A percentile compares a stretch with the other conserved stretches of the same genome.
These are phyloP conservation scores for Suillus subaureus DNA, from an alignment of 768 basidiomycete species.

Conservation along the genomic window DNA sequence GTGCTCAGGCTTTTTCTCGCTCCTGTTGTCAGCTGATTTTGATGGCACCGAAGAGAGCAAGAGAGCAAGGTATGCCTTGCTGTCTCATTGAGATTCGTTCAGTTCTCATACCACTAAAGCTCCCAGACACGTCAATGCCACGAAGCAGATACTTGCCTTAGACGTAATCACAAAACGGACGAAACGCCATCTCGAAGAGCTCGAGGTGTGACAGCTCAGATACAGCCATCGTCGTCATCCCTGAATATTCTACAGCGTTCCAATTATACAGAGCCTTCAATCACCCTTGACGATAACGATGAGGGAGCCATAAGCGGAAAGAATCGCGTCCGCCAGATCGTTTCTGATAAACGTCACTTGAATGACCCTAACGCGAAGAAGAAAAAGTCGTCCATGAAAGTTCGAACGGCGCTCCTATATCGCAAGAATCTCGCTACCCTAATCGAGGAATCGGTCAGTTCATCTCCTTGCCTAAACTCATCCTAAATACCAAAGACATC, in stretches of 20 bases:
- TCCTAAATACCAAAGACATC: not conserved
- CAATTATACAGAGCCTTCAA: constrained; percentile 68
- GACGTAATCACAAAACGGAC: constrained; percentile 78
- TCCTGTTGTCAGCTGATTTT: not conserved
- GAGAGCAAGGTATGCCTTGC: constrained; percentile 46
- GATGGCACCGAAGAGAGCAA: constrained; percentile 52
- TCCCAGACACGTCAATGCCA: constrained; percentile 49
- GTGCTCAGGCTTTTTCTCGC: not conserved
- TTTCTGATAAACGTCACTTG: constrained; percentile 16
- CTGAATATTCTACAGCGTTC: constrained; percentile 54
- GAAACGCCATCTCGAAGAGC: constrained; percentile 78
- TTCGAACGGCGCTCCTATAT: constrained; percentile 80
- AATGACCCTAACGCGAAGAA: constrained; percentile 43
- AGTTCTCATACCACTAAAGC: constrained; percentile 29
- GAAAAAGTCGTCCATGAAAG: constrained; percentile 82
- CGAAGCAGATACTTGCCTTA: constrained; percentile 48
- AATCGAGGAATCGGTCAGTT: constrained; percentile 78
- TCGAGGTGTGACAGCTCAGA: constrained; percentile 64
- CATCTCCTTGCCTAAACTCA: not conserved
- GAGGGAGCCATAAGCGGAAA: constrained; percentile 47
- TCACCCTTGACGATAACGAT: constrained; percentile 48
- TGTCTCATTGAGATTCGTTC: not conserved
- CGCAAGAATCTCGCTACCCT: constrained; percentile 75
- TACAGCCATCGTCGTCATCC: not conserved
- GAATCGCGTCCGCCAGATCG: constrained; percentile 28